phyloP scores from a whole-genome alignment of 73 alveolate species.

The Symbiodinium natans region DNA sequence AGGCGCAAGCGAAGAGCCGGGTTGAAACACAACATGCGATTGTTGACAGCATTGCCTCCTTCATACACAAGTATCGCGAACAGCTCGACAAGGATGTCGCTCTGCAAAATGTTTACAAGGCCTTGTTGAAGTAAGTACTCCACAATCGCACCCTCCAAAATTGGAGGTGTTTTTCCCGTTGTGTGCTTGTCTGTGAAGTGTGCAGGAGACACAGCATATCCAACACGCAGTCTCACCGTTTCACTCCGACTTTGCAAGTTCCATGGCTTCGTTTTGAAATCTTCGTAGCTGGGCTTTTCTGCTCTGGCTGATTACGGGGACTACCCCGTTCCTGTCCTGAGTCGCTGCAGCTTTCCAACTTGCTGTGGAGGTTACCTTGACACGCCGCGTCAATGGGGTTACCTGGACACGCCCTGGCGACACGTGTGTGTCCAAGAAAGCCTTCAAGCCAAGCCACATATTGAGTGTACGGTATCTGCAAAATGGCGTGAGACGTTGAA shows the following conservation, averaged over 20 bases:
- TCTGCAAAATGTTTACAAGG: conserved; percentile 61
- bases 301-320: too few species aligned
- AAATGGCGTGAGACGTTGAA: not conserved
- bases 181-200: not conserved
- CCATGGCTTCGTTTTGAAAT: too few species aligned
- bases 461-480: too few species aligned
- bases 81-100: conserved; percentile 72
- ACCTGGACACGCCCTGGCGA: not conserved
- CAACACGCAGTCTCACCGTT: too few species aligned
- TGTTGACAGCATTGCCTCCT: conserved; percentile 89
- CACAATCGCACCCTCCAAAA: not conserved
- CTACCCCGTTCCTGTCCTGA: too few species aligned
- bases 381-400: too few species aligned
- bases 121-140: conserved; percentile 36
- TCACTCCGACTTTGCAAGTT: too few species aligned
- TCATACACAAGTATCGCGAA: conserved; percentile 68
- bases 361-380: too few species aligned
- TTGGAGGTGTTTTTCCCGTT: not conserved
- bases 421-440: not conserved
- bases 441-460: too few species aligned
- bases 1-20: conserved; percentile 39
- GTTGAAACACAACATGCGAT: conserved; percentile 84
- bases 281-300: too few species aligned
- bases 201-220: too few species aligned
- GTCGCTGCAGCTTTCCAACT: too few species aligned